Conservation (phyloP, 2,329 filamentous ascomycete species). For the Cephalotrichum gorgonifer region DNA sequence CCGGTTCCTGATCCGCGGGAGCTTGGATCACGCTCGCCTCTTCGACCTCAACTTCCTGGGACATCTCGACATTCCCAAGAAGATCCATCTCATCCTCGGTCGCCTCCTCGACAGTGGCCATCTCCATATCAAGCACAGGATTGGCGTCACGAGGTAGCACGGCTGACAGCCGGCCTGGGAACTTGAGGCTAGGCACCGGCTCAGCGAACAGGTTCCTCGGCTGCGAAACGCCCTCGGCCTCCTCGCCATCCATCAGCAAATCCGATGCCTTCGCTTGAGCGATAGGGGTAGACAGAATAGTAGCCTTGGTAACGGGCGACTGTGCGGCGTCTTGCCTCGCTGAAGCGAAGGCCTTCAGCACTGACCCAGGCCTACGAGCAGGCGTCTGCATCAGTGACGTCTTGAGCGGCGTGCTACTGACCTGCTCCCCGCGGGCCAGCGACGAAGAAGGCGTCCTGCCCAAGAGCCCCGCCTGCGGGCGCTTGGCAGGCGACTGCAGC, state of each 20-base stretch:
- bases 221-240: conserved; percentile 12
- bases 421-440: background rate
- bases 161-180: conserved; percentile 34
- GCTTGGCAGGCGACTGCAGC: conserved; percentile 42
- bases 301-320: conserved; percentile 19
- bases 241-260: conserved; percentile 24
- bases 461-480: conserved; percentile 12
- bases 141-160: conserved; percentile 32
- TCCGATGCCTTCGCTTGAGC: conserved; percentile 15
- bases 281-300: conserved; percentile 19
- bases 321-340: background rate
- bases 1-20: conserved; percentile 10
- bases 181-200: conserved; percentile 24
- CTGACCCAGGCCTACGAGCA: conserved; percentile 20
- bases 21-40: conserved; percentile 3
- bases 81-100: conserved; percentile 4
- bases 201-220: conserved; percentile 15
- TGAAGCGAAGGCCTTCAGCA: conserved; percentile 17
- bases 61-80: conserved; percentile 8
- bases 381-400: conserved; percentile 9
- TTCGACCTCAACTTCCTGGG: conserved; percentile 7
- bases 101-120: conserved; percentile 9
- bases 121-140: conserved; percentile 17
- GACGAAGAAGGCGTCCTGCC: background rate
- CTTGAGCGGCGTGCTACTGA: background rate